Evolutionary conservation across 805 yeast species (phyloP).

Genomic region (Metschnikowia dekortorum): DNA sequence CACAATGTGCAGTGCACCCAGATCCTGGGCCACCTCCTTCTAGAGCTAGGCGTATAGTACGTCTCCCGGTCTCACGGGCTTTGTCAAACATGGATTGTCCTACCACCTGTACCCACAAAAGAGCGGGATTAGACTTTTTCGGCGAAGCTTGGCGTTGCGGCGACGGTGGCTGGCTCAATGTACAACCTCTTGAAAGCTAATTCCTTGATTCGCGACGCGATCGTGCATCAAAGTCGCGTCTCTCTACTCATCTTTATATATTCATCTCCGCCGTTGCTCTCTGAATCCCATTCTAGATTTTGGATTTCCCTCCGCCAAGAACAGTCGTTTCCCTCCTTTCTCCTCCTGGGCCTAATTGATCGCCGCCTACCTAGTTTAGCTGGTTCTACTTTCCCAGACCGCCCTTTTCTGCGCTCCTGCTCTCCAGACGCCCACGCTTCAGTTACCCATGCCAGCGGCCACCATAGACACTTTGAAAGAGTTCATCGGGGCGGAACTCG

Average conservation of each 20-base stretch:
- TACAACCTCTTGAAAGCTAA: neutral
- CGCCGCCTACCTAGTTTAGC: neutral
- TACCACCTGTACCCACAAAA: too few species aligned
- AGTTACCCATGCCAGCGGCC: neutral
- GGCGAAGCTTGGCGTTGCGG: neutral
- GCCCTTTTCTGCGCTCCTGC: neutral
- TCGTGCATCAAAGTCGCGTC: slow-evolving; percentile 2
- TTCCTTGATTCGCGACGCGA: slow-evolving; percentile 4
- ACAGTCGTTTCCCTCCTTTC: neutral
- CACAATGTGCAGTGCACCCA: neutral
- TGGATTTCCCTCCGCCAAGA: neutral
- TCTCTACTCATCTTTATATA: neutral
- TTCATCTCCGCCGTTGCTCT: slow-evolving; percentile 1
- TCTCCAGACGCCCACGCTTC: neutral
- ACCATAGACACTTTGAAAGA: neutral
- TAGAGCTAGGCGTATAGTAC: too few species aligned
- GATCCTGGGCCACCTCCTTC: neutral
- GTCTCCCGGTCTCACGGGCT: too few species aligned
- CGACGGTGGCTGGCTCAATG: neutral
- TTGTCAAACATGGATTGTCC: too few species aligned
- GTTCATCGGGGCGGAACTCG: slow-evolving; percentile 23
- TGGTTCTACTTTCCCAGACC: neutral
- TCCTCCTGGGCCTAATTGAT: neutral
- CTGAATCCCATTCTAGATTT: neutral
- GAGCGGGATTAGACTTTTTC: too few species aligned